Evolutionary conservation across 2,329 filamentous ascomycete species (phyloP), one percentile per base, ranked within the genome.

Genomic region (Capronia epimyces): DNA sequence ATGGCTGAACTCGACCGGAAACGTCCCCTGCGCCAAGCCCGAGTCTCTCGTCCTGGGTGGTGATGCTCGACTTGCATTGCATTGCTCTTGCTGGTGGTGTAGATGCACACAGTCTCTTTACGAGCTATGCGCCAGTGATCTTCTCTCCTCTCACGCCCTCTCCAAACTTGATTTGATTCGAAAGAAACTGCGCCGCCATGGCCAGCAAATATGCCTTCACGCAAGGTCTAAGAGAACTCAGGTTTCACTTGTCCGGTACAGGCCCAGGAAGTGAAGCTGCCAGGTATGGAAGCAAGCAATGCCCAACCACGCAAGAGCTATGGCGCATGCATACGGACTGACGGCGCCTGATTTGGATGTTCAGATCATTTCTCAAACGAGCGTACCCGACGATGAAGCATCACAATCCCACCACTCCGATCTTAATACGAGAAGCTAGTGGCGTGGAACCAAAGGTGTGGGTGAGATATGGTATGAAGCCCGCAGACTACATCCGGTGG

Each of bases 371-470:
- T 74, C 79, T 98, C 61, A 85, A 84, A 60, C 83, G 88, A 68
- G 84, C 89, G 61, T 98, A 98, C 72, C 93, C 93, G 41, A 93
- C 87, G 54, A 97, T 98, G 91, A 98, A 98, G 83, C 94, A 95
- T 79, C 87, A 91, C 79, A 98, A 98, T 76, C 93, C 93, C 50
- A 77, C 87, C 71, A 90, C 81, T 43, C 93, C 93, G 48, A 97
- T 98, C 72, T 77, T 98, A 77, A 83, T 98, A 66, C 87, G 93
- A 67, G 93, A 97, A 77, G 93, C 91, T 46, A 75, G 81, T 62
- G 89, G 87, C 65, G 88, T 87, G 48, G 75, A 86, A 68, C 91
- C 93, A 59, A 86, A 82, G 70, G 82, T 98, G 58, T 97, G 86
- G 71, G 90, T 91, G 62, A 80, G 93, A 83, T 98, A 94, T 69